Evolutionary conservation across 148 eudicot species (phyloP), one percentile per base, ranked within the genome.

Genomic region (Hydrangea macrophylla): DNA sequence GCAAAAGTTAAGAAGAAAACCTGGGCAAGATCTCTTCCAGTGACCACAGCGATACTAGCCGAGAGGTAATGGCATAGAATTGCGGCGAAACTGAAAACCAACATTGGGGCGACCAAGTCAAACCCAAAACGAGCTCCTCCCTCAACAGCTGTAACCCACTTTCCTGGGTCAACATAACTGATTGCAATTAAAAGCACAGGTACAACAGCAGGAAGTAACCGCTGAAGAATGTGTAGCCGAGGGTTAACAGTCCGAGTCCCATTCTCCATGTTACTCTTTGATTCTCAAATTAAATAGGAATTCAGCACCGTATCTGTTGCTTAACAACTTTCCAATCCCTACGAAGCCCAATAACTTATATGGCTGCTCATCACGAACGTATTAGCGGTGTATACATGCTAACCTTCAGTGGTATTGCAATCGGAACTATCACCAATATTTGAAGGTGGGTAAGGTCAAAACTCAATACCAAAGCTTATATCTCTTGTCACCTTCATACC

Each of bases 101-200:
- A 78, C 69, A 86, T 64, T 36, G 77, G 80, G 3, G 78, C 59
- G 7, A 77, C 76, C 30, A 90, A 77, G 84, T 88, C 91, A 73
- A 67, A 75, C 30, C 97, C 98, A 75, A 85, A 86, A 42, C 87
- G 96, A 35, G 97, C 92, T 63, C 98, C 98, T 33, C 88, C 87
- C 57, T 94, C 98, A 11, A 88, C 78, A 66, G 81, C 77, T 67
- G 91, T 81, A 55, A 82, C 90, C 97, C 97, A 94, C 55, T 94
- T 94, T 68, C 97, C 98, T 32, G 98, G 97, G 77, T 94, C 97
- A 54, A 90, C 76, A 77, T 85, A 90, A 60, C 89, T 83, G 15
- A 88, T 70, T 40, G 96, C 81, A 70, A 94, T 71, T 33, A 87
- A 70, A 63, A 94, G 78, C 56, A 78, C 66, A 31, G 98, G 97